Conservation (phyloP, 148 eudicot species). For the Rhododendron henanense region DNA sequence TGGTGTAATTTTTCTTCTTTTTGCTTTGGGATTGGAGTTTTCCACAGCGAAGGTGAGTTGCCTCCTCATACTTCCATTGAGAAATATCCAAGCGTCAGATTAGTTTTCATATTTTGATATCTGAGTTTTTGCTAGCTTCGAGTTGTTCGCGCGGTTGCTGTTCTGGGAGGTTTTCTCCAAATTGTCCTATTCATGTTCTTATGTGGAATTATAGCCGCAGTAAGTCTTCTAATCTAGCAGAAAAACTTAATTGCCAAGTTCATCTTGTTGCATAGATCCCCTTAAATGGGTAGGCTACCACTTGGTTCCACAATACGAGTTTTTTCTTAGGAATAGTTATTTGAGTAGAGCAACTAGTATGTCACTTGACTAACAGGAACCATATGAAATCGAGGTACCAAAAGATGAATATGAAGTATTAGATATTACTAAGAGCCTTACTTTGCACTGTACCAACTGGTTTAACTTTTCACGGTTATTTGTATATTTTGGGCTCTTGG, state of each 20-base stretch:
- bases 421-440: not conserved
- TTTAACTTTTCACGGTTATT: not conserved
- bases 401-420: not conserved
- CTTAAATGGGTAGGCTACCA: not conserved
- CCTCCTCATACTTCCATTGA: not conserved
- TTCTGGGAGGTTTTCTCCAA: conserved; percentile 72
- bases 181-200: conserved; percentile 81
- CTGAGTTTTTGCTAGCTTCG: conserved; percentile 45
- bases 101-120: conserved; percentile 2
- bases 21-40: conserved; percentile 88
- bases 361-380: not conserved
- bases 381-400: not conserved
- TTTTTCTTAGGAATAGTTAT: not conserved
- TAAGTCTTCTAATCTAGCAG: conserved; percentile 26
- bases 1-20: conserved; percentile 88
- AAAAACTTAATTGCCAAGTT: not conserved
- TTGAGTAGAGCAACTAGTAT: not conserved
- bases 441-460: not conserved
- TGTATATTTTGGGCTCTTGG: not conserved
- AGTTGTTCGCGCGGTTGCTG: conserved; percentile 79
- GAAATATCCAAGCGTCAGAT: not conserved
- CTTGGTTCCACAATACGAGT: not conserved
- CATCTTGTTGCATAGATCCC: not conserved
- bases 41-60: conserved; percentile 62
- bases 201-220: conserved; percentile 72